Evolutionary conservation across 2,329 filamentous ascomycete species (phyloP).

Genomic region (Colletotrichum abscissum): DNA sequence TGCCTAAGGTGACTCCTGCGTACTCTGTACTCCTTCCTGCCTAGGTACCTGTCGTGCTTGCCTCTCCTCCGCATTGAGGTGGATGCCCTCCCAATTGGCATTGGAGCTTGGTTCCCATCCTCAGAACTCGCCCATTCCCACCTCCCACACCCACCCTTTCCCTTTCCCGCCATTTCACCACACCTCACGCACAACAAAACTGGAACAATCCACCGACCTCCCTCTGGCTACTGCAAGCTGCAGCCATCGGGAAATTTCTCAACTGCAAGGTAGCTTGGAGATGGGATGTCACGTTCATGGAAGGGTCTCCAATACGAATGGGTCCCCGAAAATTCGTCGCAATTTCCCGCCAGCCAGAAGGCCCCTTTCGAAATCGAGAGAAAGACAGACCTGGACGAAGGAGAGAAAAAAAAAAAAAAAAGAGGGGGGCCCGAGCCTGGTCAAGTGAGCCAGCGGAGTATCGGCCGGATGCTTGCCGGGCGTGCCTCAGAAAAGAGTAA

Average conservation of each 20-base stretch:
- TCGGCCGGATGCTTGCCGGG: constrained; percentile 10
- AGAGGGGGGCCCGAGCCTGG: neutral
- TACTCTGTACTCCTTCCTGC: too few species aligned
- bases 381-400: neutral
- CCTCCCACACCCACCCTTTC: neutral
- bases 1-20: neutral
- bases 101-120: neutral
- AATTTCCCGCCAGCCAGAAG: constrained; percentile 34
- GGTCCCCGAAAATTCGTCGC: constrained; percentile 18
- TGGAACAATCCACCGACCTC: neutral
- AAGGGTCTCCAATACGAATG: neutral
- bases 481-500: neutral
- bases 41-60: neutral
- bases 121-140: neutral
- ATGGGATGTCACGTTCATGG: constrained; percentile 22
- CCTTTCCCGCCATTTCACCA: neutral
- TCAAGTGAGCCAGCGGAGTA: constrained; percentile 13
- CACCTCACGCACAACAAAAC: neutral
- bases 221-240: neutral
- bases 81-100: neutral
- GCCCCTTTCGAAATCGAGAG: neutral
- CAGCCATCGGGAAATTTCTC: constrained; percentile 27
- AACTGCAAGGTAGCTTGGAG: constrained; percentile 7
- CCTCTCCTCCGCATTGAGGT: neutral
- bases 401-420: neutral